These are phyloP conservation scores for Angomonas ambiguus DNA, from an alignment of 208 protist genomes.

Conservation along the genomic window DNA sequence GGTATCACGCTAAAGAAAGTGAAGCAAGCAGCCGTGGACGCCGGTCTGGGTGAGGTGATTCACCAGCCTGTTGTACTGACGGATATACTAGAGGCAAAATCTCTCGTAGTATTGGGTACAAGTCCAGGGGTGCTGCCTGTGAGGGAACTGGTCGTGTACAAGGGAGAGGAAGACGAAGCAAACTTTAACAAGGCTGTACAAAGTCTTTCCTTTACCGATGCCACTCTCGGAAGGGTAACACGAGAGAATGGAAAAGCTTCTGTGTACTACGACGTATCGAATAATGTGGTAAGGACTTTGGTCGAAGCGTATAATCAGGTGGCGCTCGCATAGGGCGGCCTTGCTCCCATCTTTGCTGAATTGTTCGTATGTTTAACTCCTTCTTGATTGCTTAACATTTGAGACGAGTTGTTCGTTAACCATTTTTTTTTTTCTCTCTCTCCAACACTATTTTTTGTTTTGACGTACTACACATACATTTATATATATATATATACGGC, in stretches of 20 bases:
- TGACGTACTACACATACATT: too few relatives aligned
- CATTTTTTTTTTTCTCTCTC: constrained; percentile 10
- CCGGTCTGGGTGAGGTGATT: constrained; percentile 22
- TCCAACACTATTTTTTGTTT: neutral
- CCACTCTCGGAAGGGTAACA: neutral
- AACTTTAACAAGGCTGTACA: constrained; percentile 30
- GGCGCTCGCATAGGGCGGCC: constrained; percentile 11
- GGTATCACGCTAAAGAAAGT: constrained; percentile 62
- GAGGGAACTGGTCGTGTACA: constrained; percentile 50
- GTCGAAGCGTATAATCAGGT: constrained; percentile 25
- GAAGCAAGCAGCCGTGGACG: constrained; percentile 8
- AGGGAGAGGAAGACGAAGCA: constrained; percentile 28
- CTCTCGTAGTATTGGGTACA: constrained; percentile 70
- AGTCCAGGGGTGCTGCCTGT: constrained; percentile 70
- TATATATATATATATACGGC: neutral
- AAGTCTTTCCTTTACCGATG: neutral
- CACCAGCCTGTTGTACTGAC: constrained; percentile 48
- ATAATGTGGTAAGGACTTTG: constrained; percentile 13
- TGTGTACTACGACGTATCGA: constrained; percentile 17
- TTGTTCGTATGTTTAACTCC: too few relatives aligned
- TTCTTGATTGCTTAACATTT: constrained; percentile 3
- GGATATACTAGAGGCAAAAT: constrained; percentile 43
- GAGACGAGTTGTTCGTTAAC: neutral
- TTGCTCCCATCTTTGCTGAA: too few relatives aligned
- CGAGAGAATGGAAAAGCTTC: neutral